Evolutionary conservation across 768 basidiomycete genomes (phyloP), one percentile per base, ranked within the genome.

Genomic region (Leccinum uliginosum): DNA sequence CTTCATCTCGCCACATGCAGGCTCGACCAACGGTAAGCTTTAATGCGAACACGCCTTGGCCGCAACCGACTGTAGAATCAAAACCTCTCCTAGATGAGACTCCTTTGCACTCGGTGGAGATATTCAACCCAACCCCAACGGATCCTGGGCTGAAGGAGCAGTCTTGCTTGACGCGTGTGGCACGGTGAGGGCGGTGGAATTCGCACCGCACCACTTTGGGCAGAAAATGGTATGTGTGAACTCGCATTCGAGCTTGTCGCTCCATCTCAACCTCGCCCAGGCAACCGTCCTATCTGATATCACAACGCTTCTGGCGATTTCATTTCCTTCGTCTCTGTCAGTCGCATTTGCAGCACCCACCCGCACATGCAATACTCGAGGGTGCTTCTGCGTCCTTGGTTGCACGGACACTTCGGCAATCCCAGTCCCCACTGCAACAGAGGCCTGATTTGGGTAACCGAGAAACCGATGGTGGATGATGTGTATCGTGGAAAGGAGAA

Each of bases 381-480:
- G 81, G 78, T 6, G 78, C 84, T 6, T 70, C 69, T n/a, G 81
- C 80, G 1, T 81, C 82, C 15, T 75, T 86, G 15, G 82, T 88
- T 38, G 80, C 85, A 7, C 83, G 84, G 61, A 84, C 85, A 3
- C 71, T 86, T 12, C 83, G 84, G 54, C 85, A 84, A 65, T 72
- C 74, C 34, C 73, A 73, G 34, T 56, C 68, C 43, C 73, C 65
- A 48, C n/a, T 60, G 21, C 72, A 65, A 65, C 58, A 65, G 60
- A 70, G 77, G 55, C 73, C 76, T 15, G 80, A 81, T 1, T 58
- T 75, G 23, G 86, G 83, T 0, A 85, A 83, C 62, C 78, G 87
- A 43, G 90, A 95, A 70, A 92, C 92, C 3, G 87, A 93, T 54
- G 93, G 93, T 4, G 95, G 91, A 1, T 98, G 93, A 93, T 89